Evolutionary conservation across 1,139 yeast species (phyloP).

Genomic region (Diutina neorugosa): DNA sequence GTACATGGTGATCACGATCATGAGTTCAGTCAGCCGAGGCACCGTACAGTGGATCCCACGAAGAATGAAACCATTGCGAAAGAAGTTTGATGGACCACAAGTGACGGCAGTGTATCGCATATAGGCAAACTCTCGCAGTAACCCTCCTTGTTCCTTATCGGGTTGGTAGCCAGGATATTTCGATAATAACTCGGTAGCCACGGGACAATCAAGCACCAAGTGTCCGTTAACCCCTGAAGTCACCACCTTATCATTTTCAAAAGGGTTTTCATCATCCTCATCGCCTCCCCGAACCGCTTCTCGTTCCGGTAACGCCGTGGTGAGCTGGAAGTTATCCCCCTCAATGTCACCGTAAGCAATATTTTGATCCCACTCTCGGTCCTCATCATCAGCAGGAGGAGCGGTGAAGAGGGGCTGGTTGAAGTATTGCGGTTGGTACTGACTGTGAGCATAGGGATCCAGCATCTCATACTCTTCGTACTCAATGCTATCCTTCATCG

Average conservation of each 20-base stretch:
- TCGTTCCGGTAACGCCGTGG: slow-evolving; percentile 1
- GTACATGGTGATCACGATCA: slow-evolving; percentile 38
- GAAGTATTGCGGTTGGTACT: slow-evolving; percentile 1
- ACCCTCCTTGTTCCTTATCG: slow-evolving; percentile 26
- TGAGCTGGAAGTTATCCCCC: slow-evolving; percentile 2
- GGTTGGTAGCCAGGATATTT: slow-evolving; percentile 31
- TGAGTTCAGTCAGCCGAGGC: slow-evolving; percentile 33
- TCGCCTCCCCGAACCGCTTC: background rate
- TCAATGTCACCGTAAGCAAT: background rate
- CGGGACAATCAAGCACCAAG: slow-evolving; percentile 39
- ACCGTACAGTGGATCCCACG: slow-evolving; percentile 35
- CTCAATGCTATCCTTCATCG: background rate
- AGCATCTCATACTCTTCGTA: slow-evolving; percentile 2
- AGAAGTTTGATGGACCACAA: slow-evolving; percentile 37
- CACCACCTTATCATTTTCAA: slow-evolving; percentile 2
- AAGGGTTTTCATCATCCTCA: background rate
- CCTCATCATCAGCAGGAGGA: background rate
- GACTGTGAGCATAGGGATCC: background rate
- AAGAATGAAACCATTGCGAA: slow-evolving; percentile 31
- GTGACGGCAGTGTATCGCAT: slow-evolving; percentile 41
- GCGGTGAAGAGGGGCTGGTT: background rate
- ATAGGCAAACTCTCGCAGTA: slow-evolving; percentile 33
- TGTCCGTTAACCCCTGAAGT: slow-evolving; percentile 21
- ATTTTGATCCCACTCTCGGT: slow-evolving; percentile 1
- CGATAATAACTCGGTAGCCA: slow-evolving; percentile 32